These are phyloP conservation scores for Baudoinia panamericana DNA, from an alignment of 495 filamentous ascomycete genomes.

Conservation along the genomic window DNA sequence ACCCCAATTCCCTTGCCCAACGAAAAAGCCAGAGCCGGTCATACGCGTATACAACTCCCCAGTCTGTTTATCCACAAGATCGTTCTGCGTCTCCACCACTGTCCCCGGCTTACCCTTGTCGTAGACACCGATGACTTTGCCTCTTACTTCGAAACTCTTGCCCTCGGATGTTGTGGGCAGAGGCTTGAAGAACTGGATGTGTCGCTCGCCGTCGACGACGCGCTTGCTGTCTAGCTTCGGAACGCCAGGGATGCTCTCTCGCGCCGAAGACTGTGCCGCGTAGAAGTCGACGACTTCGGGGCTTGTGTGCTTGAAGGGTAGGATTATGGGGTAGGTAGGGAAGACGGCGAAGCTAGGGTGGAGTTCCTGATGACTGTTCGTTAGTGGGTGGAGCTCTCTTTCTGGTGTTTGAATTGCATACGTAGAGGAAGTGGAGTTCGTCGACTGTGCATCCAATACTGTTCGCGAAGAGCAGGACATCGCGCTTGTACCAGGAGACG, in stretches of 20 bases:
- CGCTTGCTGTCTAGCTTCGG: slow-evolving; percentile 62
- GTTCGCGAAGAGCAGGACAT: slow-evolving; percentile 74
- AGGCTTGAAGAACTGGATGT: slow-evolving; percentile 62
- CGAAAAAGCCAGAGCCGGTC: slow-evolving; percentile 59
- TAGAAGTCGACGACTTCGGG: slow-evolving; percentile 83
- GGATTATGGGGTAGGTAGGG: slow-evolving; percentile 74
- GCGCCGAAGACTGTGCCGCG: slow-evolving; percentile 37
- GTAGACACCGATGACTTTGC: slow-evolving; percentile 74
- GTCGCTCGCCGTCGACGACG: slow-evolving; percentile 76
- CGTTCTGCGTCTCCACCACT: slow-evolving; percentile 67
- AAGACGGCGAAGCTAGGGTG: slow-evolving; percentile 70
- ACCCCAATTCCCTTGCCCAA: slow-evolving; percentile 78
- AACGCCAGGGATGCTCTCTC: slow-evolving; percentile 51
- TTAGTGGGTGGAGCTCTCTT: neutral
- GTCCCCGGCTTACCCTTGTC: slow-evolving; percentile 80
- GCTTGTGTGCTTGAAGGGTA: slow-evolving; percentile 68
- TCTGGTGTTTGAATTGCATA: slow-evolving; percentile 28
- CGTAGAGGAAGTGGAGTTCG: slow-evolving; percentile 83
- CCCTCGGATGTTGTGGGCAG: slow-evolving; percentile 62
- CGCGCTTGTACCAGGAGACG: slow-evolving; percentile 76
- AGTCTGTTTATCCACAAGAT: slow-evolving; percentile 54
- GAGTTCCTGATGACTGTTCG: slow-evolving; percentile 17
- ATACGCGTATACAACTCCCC: slow-evolving; percentile 62
- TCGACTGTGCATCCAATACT: slow-evolving; percentile 73
- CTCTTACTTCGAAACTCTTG: slow-evolving; percentile 59